Evolutionary conservation across 768 basidiomycete species (phyloP).

Genomic region (Mrakia gelida): DNA sequence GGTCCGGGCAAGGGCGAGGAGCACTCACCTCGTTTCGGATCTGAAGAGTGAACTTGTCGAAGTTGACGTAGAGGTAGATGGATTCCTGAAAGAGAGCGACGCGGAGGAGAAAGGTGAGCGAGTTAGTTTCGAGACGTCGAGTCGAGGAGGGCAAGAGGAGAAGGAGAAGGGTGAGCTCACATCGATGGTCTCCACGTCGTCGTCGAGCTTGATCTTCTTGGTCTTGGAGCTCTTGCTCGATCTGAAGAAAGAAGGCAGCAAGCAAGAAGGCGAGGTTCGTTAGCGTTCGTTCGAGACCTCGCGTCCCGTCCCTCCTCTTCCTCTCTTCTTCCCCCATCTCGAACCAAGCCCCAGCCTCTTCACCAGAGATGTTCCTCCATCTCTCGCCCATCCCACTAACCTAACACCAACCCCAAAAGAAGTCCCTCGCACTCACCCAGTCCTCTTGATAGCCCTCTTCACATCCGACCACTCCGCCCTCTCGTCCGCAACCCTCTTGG

Average conservation of each 20-base stretch:
- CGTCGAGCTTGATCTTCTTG: constrained; percentile 21
- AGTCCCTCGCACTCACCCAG: neutral
- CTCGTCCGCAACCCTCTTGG: constrained; percentile 5
- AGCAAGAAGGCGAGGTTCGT: neutral
- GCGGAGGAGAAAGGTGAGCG: neutral
- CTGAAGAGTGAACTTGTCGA: constrained; percentile 77
- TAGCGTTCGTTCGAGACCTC: neutral
- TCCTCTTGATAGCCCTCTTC: constrained; percentile 17
- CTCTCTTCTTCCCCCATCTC: neutral
- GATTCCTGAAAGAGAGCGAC: neutral
- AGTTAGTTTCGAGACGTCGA: neutral
- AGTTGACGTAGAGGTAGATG: constrained; percentile 75
- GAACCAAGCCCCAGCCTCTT: neutral
- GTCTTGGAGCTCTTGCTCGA: constrained; percentile 9
- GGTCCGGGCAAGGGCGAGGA: no score
- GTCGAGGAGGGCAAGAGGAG: neutral
- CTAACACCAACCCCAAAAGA: no score
- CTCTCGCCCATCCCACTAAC: no score
- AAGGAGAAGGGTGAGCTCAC: neutral
- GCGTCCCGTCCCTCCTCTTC: neutral
- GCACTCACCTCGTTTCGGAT: constrained; percentile 73
- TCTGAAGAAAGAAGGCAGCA: neutral
- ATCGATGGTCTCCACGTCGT: neutral
- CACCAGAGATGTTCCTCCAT: neutral
- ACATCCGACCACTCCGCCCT: constrained; percentile 27